Evolutionary conservation across 192 early-diverging fungal species (phyloP), one percentile per base, ranked within the genome.

Genomic region (Coemansia sp.): DNA sequence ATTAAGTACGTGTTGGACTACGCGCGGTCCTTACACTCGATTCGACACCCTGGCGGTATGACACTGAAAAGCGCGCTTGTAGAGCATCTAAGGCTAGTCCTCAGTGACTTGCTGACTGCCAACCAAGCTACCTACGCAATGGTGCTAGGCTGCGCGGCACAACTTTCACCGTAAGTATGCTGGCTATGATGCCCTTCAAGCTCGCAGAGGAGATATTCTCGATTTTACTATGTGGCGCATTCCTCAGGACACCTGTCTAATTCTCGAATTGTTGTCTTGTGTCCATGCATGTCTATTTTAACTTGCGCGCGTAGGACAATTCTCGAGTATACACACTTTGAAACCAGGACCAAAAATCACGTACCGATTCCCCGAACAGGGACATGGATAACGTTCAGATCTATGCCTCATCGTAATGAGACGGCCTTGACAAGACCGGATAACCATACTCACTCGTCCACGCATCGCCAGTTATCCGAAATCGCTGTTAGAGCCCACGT

Each of bases 1-100:
- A 27, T 76, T 11, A 65, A 66, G 41, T 61, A 66, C 38, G 33
- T 72, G n/a, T 27, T 66, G 8, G 36, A 68, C 10, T 73, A 73
- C 44, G 65, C 64, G n/a, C 49, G 20, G 31, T 47, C 60, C 3
- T 11, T 73, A 15, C 53, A 64, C 27, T 33, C 16, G 57, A 53
- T n/a, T 10, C 33, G 4, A 15, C 36, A 47, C 50, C 36, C 11
- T 1, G 16, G 57, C 3, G 7, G 27, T 8, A 8, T 41, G 15
- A 50, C 50, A 31, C 41, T 24, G 20, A 78, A 78, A 44, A 20
- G 31, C 13, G 18, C 29, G 15, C 66, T 68, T 43, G 20, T 72
- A 11, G 24, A 53, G 4, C 13, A 8, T 13, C 27, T 73, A 52
- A 66, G 52, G 15, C 2, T 40, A 4, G 39, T 62, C 2, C 61